Evolutionary conservation across 441 rosid species (phyloP), one percentile per base, ranked within the genome.

Genomic region (Bocquillonia castaneifolia): DNA sequence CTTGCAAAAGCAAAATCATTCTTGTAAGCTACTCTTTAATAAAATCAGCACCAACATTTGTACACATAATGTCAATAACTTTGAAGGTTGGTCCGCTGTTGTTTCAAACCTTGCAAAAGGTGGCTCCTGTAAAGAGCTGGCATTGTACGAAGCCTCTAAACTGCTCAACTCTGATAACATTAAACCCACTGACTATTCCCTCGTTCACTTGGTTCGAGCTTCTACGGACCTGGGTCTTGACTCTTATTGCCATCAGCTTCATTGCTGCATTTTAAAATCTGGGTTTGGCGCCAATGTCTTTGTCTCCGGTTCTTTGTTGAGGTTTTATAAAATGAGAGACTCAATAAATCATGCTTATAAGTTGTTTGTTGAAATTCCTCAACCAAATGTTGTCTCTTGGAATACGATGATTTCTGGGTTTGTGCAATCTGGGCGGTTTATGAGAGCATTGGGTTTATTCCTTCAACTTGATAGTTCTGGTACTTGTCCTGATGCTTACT

Each of bases 351-450:
- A 77, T 48, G 89, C 86, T 32, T 78, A 76, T 64, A 80, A 80
- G 34, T 6, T 82, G 92, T 88, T 92, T 67, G 92, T 67, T 74
- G 96, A 92, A 86, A 92, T 87, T 72, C 79, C 90, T 75, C 80
- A 83, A n/a, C 91, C 88, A 73, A 83, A 69, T 79, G 84, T 85
- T 6, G 82, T 90, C 45, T 80, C 95, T 59, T 92, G 96, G 98
- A 90, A 90, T 72, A 76, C 93, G 10, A 69, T 92, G 72, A 75
- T 87, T 64, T 84, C 93, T 61, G 84, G 85, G 64, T 75, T 75
- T 22, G 79, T 87, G 77, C 86, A 74, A 25, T 76, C 75, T 0
- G 96, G 93, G 60, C 69, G 77, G 64, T 82, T 76, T 22, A 58
- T 79, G 48, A 75, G 72, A 72, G 91, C 86, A 2, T 67, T 86